These are phyloP conservation scores for Entoloma clypeatum DNA, from an alignment of 1,284 basidiomycete genomes.

Conservation along the genomic window DNA sequence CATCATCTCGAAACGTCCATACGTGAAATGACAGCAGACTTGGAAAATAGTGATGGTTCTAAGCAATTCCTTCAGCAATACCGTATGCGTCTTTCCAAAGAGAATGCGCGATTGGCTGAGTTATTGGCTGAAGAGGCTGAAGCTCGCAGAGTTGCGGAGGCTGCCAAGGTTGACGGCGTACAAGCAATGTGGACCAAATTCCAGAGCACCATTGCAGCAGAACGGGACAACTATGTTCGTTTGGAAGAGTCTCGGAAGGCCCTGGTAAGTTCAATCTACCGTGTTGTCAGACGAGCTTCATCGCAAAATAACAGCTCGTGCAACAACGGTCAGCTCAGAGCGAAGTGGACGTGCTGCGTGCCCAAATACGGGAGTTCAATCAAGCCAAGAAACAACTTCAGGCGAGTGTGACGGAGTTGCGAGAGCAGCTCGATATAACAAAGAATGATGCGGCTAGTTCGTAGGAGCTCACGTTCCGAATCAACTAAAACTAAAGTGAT, in stretches of 20 bases:
- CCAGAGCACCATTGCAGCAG: slow-evolving; percentile 56
- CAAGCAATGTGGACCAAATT: slow-evolving; percentile 70
- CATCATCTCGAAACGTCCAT: slow-evolving; percentile 63
- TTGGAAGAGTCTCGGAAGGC: slow-evolving; percentile 73
- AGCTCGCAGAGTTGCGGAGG: slow-evolving; percentile 56
- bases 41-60: slow-evolving; percentile 63
- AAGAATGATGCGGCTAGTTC: slow-evolving; percentile 60
- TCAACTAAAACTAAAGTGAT: slow-evolving; percentile 2
- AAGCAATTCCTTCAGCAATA: slow-evolving; percentile 61
- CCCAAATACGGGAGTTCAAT: slow-evolving; percentile 56
- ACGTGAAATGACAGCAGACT: slow-evolving; percentile 58
- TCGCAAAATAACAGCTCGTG: slow-evolving; percentile 42
- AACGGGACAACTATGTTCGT: slow-evolving; percentile 58
- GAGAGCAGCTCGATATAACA: slow-evolving; percentile 54
- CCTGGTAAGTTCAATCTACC: slow-evolving; percentile 41
- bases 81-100: slow-evolving; percentile 51
- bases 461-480: neutral
- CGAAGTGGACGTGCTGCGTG: slow-evolving; percentile 61
- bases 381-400: slow-evolving; percentile 57
- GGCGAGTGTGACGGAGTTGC: slow-evolving; percentile 50
- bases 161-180: slow-evolving; percentile 59
- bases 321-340: slow-evolving; percentile 64
- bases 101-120: slow-evolving; percentile 54
- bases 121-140: slow-evolving; percentile 64
- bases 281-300: slow-evolving; percentile 1